Percentiles rank a stretch among this genome's conserved stretches.
Conservation (phyloP, 83 land plant genomes). For the Thuja plicata region DNA sequence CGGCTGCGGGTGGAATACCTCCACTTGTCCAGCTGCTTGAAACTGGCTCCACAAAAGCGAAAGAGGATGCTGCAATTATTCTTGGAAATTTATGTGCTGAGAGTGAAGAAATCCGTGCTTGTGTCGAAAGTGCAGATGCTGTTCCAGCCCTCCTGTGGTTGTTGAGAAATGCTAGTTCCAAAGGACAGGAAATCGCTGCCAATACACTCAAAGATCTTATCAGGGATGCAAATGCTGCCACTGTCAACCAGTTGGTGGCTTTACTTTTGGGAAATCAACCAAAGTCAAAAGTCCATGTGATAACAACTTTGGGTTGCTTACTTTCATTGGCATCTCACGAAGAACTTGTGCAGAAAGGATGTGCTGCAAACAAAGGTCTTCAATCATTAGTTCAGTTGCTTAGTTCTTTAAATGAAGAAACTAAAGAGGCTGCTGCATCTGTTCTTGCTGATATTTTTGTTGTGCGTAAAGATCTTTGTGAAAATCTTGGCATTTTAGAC, state of each 20-base stretch:
- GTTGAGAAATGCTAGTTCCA: constrained; percentile 64
- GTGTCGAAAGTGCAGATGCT: constrained; percentile 90
- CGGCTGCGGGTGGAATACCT: constrained; percentile 95
- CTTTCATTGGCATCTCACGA: constrained; percentile 58
- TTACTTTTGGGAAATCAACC: constrained; percentile 60
- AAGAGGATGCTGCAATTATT: constrained; percentile 73
- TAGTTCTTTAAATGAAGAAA: constrained; percentile 59
- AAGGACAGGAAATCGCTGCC: constrained; percentile 71
- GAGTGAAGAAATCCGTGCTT: constrained; percentile 89
- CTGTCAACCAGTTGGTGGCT: constrained; percentile 68
- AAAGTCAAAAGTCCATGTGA: constrained; percentile 51
- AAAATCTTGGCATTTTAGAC: constrained; percentile 54
- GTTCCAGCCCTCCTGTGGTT: constrained; percentile 78
- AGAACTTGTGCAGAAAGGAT: constrained; percentile 54
- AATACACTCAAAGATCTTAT: constrained; percentile 69
- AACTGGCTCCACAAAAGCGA: constrained; percentile 74
- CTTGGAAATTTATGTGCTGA: constrained; percentile 74
- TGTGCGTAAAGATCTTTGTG: constrained; percentile 60
- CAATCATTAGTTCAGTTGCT: constrained; percentile 56
- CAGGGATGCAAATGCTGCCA: constrained; percentile 62
- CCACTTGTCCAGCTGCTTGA: constrained; percentile 85
- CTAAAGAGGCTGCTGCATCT: constrained; percentile 65
- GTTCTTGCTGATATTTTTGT: constrained; percentile 72
- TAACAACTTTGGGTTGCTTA: constrained; percentile 59
- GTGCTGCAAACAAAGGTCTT: constrained; percentile 61